Base-by-base conservation (phyloP, 2,329 filamentous ascomycete species). In the Apiospora rasikravindrae region DNA sequence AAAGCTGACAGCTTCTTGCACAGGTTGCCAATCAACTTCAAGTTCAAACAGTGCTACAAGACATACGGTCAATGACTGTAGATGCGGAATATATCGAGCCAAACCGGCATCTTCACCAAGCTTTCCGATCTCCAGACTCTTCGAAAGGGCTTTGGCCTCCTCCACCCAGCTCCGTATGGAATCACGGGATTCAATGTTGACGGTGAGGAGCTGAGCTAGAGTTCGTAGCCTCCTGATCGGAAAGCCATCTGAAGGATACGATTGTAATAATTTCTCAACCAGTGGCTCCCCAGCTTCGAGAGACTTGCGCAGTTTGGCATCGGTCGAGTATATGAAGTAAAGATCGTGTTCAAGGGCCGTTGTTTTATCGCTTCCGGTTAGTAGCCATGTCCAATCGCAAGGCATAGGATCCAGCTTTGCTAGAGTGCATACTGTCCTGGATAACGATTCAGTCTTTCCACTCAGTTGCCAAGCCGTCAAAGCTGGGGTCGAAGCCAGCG, bases 321-420 rank as follows among this genome's bases (percentile, higher is more conserved):
- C 77, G 16, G 81, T 78, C 4, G 83, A 80, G 26, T 84, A 78
- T 66, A 86, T 84, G 53, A 88, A 84, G 69, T 88, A 84, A 61
- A 92, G 80, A 42, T 90, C 83, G 76, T 92, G 88, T 74, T 93
- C 90, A 24, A 92, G 82, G 1, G 89, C 87, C 2, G 89, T 88
- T 11, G 86, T 86, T 73, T 87, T 88, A 79, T 88, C 88, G 7
- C 79, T 74, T 64, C 86, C 88, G 0, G 84, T 81, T 8, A 91
- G 78, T 61, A 87, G 83, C 71, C 86, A 86, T 1, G 86, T 87
- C 86, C 88, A 88, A 70, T 91, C 88, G 61, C 87, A 84, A 77
- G 83, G 87, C n/a, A 85, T 87, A 70, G 84, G 84, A 71, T 88
- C 88, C 22, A 92, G 83, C 74, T 90, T 91, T 40, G 91, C 84